A percentile compares a stretch with the other conserved stretches of the same genome.
These are phyloP conservation scores for Saccharum spontaneum DNA, from an alignment of 176 grass and related monocot genomes.

Conservation along the genomic window DNA sequence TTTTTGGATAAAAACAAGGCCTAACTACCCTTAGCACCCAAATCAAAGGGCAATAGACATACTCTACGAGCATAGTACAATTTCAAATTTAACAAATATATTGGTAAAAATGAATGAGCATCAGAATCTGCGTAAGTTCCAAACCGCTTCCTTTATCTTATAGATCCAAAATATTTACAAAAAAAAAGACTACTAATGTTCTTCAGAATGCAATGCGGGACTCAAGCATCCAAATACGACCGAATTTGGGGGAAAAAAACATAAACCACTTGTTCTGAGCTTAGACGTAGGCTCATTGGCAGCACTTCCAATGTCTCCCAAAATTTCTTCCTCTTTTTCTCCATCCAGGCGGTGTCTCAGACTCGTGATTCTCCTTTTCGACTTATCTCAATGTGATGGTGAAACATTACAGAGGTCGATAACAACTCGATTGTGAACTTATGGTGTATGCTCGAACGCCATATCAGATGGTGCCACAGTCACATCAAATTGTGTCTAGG, in stretches of 20 bases:
- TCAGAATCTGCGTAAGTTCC: background rate
- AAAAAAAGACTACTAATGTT: constrained; percentile 37
- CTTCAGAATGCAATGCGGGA: constrained; percentile 41
- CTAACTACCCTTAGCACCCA: background rate
- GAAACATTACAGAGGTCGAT: background rate
- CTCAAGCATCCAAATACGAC: constrained; percentile 38
- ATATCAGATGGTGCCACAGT: background rate
- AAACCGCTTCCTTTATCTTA: constrained; percentile 40
- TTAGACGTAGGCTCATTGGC: background rate
- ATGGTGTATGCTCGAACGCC: background rate
- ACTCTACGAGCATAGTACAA: background rate
- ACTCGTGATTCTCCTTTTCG: background rate
- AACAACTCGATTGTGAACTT: constrained; percentile 16
- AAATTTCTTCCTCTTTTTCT: constrained; percentile 14
- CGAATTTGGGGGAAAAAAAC: constrained; percentile 23
- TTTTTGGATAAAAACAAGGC: too few species aligned
- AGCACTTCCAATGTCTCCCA: constrained; percentile 11
- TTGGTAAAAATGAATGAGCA: background rate
- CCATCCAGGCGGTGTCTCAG: constrained; percentile 23
- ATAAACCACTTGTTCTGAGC: constrained; percentile 25
- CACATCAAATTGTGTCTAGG: constrained; percentile 18
- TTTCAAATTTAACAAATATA: background rate
- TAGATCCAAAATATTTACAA: constrained; percentile 58
- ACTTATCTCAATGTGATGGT: constrained; percentile 1
- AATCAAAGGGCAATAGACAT: background rate